phyloP scores from a whole-genome alignment of 2,329 filamentous ascomycete species.

The Aspergillus sp. region DNA sequence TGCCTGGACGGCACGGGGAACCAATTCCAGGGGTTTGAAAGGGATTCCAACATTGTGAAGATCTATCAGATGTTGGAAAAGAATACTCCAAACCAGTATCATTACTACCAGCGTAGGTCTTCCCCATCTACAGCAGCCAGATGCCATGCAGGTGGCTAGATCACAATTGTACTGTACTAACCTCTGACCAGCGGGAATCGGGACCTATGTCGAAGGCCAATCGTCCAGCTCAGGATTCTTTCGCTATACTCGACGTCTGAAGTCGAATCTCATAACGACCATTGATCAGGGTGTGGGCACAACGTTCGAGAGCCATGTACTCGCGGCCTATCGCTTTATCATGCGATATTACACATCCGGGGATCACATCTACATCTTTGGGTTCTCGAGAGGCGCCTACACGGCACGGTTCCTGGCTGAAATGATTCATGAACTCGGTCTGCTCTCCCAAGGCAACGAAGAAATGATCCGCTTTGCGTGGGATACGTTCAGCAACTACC shows the following conservation, averaged over 20 bases:
- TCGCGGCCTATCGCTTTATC: slow-evolving; percentile 53
- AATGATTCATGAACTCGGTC: slow-evolving; percentile 50
- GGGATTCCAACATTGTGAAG: slow-evolving; percentile 56
- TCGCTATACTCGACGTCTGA: slow-evolving; percentile 1
- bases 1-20: slow-evolving; percentile 26
- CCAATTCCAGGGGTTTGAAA: slow-evolving; percentile 30
- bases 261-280: slow-evolving; percentile 1
- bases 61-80: slow-evolving; percentile 43
- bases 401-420: slow-evolving; percentile 53
- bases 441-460: slow-evolving; percentile 53
- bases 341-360: slow-evolving; percentile 54
- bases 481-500: slow-evolving; percentile 27
- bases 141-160: too few species aligned
- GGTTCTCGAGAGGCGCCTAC: slow-evolving; percentile 54
- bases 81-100: slow-evolving; percentile 1
- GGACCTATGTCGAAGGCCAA: slow-evolving; percentile 5
- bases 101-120: slow-evolving; percentile 7
- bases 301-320: slow-evolving; percentile 51
- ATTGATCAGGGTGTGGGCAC: slow-evolving; percentile 6
- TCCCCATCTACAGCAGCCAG: background rate
- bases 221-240: slow-evolving; percentile 2
- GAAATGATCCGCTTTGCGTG: slow-evolving; percentile 54
- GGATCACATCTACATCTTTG: slow-evolving; percentile 55
- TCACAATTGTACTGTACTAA: background rate
- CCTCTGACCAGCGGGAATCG: slow-evolving; percentile 1